A percentile compares a stretch with the other conserved stretches of the same genome.
Evolutionary conservation across 805 yeast genomes (phyloP).

Genomic region (Vanderwaltozyma yarrowii): DNA sequence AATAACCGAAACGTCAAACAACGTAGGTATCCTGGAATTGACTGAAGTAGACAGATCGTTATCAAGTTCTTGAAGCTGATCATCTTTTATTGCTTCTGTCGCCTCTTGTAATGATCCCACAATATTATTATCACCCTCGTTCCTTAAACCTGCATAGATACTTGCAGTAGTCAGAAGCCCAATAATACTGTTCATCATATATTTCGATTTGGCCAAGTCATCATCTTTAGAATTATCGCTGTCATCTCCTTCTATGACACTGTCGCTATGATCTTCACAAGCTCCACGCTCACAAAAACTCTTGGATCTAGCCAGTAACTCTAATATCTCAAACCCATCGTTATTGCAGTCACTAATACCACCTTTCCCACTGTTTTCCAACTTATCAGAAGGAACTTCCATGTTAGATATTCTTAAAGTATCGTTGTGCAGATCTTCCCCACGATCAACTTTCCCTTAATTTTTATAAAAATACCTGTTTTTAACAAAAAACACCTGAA

Average conservation of each 20-base stretch:
- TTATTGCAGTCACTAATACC: too few relatives aligned
- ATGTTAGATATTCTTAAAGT: too few relatives aligned
- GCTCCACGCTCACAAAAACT: background rate
- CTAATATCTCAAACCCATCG: too few relatives aligned
- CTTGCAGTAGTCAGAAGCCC: conserved; percentile 49
- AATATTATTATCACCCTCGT: conserved; percentile 2
- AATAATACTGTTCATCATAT: conserved; percentile 43
- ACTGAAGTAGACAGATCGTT: too few relatives aligned
- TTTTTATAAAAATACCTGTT: too few relatives aligned
- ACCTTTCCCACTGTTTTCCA: too few relatives aligned
- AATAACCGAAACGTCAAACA: conserved; percentile 15
- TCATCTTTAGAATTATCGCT: conserved; percentile 6
- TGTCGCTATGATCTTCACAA: background rate
- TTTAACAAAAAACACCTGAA: too few relatives aligned
- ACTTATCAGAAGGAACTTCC: too few relatives aligned
- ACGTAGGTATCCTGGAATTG: conserved; percentile 9
- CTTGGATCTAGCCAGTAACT: too few relatives aligned
- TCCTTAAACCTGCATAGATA: conserved; percentile 34
- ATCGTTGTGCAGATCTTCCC: too few relatives aligned
- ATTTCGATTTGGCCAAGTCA: conserved; percentile 31
- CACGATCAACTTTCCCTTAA: too few relatives aligned
- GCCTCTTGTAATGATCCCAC: conserved; percentile 8
- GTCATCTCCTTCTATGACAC: background rate
- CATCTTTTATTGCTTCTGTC: conserved; percentile 8
- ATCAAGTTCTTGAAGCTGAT: background rate